Conservation (phyloP, 176 grass and related monocot genomes). For the Tuctoria greenei region DNA sequence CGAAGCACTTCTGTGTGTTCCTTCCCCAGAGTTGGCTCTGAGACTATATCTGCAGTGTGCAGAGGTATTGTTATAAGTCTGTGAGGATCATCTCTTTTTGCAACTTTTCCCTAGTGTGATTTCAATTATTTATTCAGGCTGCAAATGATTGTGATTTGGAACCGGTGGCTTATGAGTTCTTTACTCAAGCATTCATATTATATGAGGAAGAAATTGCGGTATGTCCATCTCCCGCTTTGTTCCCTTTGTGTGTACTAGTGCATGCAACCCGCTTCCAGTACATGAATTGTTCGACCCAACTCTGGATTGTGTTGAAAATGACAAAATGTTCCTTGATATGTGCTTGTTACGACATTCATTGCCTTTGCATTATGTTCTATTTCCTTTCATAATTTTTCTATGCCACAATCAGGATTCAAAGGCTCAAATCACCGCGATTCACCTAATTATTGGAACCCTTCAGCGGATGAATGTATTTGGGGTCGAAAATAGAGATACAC, state of each 20-base stretch:
- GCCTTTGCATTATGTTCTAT: neutral
- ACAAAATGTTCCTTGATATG: neutral
- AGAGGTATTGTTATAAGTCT: slow-evolving; percentile 54
- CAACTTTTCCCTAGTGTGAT: neutral
- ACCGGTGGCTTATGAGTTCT: slow-evolving; percentile 97
- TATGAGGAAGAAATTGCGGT: slow-evolving; percentile 98
- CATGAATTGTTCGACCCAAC: slow-evolving; percentile 1
- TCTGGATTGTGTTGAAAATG: slow-evolving; percentile 8
- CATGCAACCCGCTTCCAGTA: neutral
- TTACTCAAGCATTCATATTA: slow-evolving; percentile 97
- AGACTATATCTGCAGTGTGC: slow-evolving; percentile 76
- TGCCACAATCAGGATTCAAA: slow-evolving; percentile 82
- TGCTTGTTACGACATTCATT: slow-evolving; percentile 18
- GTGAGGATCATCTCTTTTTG: slow-evolving; percentile 11
- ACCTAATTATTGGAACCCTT: slow-evolving; percentile 94
- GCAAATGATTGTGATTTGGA: slow-evolving; percentile 98
- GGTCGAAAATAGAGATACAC: slow-evolving; percentile 96
- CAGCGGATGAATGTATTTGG: slow-evolving; percentile 95
- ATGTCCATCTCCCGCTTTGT: slow-evolving; percentile 14
- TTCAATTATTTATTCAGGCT: slow-evolving; percentile 54
- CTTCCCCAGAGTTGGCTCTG: slow-evolving; percentile 75
- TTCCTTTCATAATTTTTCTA: slow-evolving; percentile 27
- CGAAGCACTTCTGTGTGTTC: slow-evolving; percentile 60
- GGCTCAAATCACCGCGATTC: slow-evolving; percentile 98
- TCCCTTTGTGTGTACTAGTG: neutral